Base-by-base conservation (phyloP, 768 basidiomycete genomes). In the Mycena rosella region DNA sequence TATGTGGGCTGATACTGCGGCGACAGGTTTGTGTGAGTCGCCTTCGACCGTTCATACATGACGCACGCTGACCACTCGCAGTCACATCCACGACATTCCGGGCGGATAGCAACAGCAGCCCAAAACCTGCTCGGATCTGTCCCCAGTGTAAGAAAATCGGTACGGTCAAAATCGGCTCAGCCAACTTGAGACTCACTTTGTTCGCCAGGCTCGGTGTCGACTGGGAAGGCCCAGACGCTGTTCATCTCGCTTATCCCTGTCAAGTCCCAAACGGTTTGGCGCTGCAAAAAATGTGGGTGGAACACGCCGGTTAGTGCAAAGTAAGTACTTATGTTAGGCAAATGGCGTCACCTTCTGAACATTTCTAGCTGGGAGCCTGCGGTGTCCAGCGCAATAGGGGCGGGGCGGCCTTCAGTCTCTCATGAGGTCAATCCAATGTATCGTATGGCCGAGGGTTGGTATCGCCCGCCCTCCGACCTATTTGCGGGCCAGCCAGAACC, bases 361-460 rank as follows among this genome's bases (percentile, higher is more conserved):
- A 47, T 52, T 36, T 26, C 32, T 14, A 67, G 70, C 14, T 68
- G 70, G 65, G 65, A 67, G 47, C 65, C 70, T 20, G 66, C 57
- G 9, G 57, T 63, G 34, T 60, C 65, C 4, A 49, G 48, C 27
- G 26, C 44, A 14, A 42, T 71, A 9, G 53, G 57, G 34, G 62
- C 47, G 10, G 70, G 70, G 38, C 47, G 70, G 15, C 70, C 67
- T 3, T 68, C 67, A 40, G 56, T 59, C 3, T 57, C 63, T 0
- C 70, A 65, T 7, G 66, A 68, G 42, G 44, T 44, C 13, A 70
- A 70, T 38, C 69, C 69, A 6, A 70, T 70, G 69, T 67, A 49
- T 38, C 69, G 69, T 38, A 67, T 70, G 51, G 69, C 69, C 11
- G 69, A 70, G 30, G 56, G 65, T 6, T 70, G 69, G 69, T 67